These are phyloP conservation scores for Exophiala viscosa DNA, from an alignment of 2,329 filamentous ascomycete species.

Conservation along the genomic window DNA sequence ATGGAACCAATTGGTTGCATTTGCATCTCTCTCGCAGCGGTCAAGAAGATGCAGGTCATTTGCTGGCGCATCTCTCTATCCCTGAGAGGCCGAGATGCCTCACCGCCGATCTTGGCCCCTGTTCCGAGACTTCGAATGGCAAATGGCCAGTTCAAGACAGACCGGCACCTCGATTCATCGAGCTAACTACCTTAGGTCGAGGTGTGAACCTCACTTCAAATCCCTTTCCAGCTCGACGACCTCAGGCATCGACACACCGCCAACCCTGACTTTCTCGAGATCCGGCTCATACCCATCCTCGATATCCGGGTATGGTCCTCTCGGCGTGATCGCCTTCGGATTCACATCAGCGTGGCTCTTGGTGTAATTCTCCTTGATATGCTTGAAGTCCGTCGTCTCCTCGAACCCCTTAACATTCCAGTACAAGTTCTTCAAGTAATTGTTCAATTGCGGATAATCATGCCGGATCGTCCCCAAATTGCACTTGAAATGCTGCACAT, in stretches of 20 bases:
- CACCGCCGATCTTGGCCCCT: no score
- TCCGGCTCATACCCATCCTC: slow-evolving; percentile 51
- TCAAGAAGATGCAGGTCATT: no score
- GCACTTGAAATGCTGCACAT: slow-evolving; percentile 65
- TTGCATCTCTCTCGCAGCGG: no score
- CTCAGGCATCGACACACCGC: slow-evolving; percentile 38
- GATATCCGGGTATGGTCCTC: slow-evolving; percentile 59
- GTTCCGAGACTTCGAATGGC: no score
- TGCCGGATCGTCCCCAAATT: slow-evolving; percentile 60
- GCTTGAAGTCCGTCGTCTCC: slow-evolving; percentile 61
- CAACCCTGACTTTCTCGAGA: slow-evolving; percentile 47
- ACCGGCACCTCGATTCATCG: not conserved
- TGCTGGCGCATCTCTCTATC: no score
- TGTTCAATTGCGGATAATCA: slow-evolving; percentile 58
- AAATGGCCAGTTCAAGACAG: no score
- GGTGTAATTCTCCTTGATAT: slow-evolving; percentile 67
- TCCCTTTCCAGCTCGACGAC: slow-evolving; percentile 24
- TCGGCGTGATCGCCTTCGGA: slow-evolving; percentile 58
- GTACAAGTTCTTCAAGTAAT: slow-evolving; percentile 60
- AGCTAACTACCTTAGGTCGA: no score
- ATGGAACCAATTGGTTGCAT: no score
- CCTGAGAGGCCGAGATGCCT: no score
- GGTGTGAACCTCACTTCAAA: slow-evolving; percentile 8
- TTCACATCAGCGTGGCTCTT: slow-evolving; percentile 61
- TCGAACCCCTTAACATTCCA: slow-evolving; percentile 53